Base-by-base conservation (phyloP, 2,329 filamentous ascomycete genomes). In the Cercospora zeae-maydis region DNA sequence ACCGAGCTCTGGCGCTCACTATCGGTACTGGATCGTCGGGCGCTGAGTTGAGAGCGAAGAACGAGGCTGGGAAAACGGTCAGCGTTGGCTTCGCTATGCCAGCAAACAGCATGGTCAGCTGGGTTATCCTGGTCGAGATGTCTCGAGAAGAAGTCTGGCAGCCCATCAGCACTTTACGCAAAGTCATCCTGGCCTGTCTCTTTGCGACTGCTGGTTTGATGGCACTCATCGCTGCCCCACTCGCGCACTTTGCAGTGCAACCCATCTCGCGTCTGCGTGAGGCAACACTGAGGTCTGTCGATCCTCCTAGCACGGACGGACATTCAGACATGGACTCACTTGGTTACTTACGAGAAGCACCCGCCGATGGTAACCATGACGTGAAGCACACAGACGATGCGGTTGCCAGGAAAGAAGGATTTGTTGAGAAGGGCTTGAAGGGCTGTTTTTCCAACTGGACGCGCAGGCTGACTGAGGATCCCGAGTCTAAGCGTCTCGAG, bases 111-210 rank as follows among this genome's bases (percentile, higher is more conserved):
- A 77, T 96, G 58, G 90, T 90, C 7, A 86, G 93, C 71, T 97
- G 93, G 93, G 86, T 90, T 4, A 79, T 97, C 3, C 71, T 96
- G 2, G 84, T 96, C 0, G 93, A 96, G 73, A 88, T 95, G 75
- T 81, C 86, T 2, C 86, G 86, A 66, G 75, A 75, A 21, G 92
- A 96, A 76, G 91, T 92, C 0, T 92, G 89, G 78, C 80, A 82
- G 7, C 90, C 92, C 0, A 92, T 96, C 62, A 77, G 81, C 30
- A 87, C 86, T 19, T 80, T 96, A n/a, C 86, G 90, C 19, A 87
- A 88, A 53, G 91, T 96, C 56, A 83, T 97, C 1, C 77, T 96
- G 1, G 91, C 86, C 4, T 96, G 91, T 65, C 89, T 96, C 0
- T 96, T 96, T 73, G 91, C 89, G 0, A 93, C 92, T 0, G 83